These are phyloP conservation scores for Populus tremula DNA, from an alignment of 345 rosid genomes.

Conservation along the genomic window DNA sequence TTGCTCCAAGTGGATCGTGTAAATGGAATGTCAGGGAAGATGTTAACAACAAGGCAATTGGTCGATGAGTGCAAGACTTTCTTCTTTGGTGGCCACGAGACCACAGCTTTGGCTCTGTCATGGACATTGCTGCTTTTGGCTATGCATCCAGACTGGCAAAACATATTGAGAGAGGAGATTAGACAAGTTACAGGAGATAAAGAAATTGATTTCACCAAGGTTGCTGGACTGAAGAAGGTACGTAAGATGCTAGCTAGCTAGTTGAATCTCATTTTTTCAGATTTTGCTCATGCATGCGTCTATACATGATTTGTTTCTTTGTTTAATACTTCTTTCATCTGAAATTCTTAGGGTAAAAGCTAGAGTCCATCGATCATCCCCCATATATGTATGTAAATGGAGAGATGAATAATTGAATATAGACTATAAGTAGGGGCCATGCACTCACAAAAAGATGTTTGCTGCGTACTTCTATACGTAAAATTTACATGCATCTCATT, in stretches of 20 bases:
- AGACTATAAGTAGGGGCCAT: neutral
- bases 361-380: neutral
- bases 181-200: constrained; percentile 55
- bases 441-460: neutral
- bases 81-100: constrained; percentile 93
- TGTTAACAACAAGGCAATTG: constrained; percentile 51
- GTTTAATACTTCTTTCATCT: neutral
- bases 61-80: constrained; percentile 95
- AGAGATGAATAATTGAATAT: neutral
- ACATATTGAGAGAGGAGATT: constrained; percentile 70
- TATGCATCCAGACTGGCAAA: constrained; percentile 75
- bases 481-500: neutral
- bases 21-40: constrained; percentile 42
- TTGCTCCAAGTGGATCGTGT: constrained; percentile 35
- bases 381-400: neutral
- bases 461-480: neutral
- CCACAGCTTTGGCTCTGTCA: constrained; percentile 77
- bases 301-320: neutral
- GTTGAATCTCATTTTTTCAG: neutral
- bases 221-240: constrained; percentile 90
- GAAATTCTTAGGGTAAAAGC: neutral
- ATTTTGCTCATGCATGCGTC: neutral
- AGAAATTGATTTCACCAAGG: constrained; percentile 51
- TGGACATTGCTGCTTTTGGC: constrained; percentile 91
- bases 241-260: neutral